Evolutionary conservation across 768 basidiomycete species (phyloP).

Genomic region (Suillus cothurnatus): DNA sequence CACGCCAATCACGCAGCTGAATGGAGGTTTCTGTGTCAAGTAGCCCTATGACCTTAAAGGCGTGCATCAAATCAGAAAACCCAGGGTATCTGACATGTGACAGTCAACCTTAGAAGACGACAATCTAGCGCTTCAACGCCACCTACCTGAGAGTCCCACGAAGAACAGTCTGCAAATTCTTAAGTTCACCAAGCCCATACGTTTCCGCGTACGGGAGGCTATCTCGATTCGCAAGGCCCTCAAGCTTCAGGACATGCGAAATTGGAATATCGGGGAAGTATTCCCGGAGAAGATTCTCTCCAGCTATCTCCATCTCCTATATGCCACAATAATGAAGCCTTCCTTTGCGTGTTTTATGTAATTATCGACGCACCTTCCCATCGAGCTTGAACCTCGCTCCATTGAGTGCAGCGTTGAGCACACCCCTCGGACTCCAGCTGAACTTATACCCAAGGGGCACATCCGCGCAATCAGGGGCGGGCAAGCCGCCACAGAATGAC

Average conservation of each 20-base stretch:
- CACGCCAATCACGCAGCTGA: constrained; percentile 31
- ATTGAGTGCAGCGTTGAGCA: constrained; percentile 79
- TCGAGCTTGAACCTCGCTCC: constrained; percentile 64
- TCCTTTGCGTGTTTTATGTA: neutral
- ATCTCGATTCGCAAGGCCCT: constrained; percentile 87
- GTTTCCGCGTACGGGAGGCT: constrained; percentile 69
- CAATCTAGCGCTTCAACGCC: neutral
- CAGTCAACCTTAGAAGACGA: neutral
- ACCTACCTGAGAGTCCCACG: constrained; percentile 81
- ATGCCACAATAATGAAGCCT: neutral
- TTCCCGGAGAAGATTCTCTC: constrained; percentile 53
- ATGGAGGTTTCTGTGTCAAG: constrained; percentile 42
- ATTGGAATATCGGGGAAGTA: constrained; percentile 72
- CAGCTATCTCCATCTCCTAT: constrained; percentile 52
- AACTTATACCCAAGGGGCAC: constrained; percentile 90
- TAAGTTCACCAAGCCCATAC: constrained; percentile 55
- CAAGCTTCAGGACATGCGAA: constrained; percentile 61
- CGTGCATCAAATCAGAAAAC: constrained; percentile 72
- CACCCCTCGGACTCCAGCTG: constrained; percentile 91
- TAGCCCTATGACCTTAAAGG: constrained; percentile 71
- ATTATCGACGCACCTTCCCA: constrained; percentile 47
- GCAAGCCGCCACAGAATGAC: constrained; percentile 93
- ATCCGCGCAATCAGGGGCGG: constrained; percentile 63
- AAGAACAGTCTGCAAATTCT: constrained; percentile 62
- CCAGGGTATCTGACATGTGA: constrained; percentile 70